Evolutionary conservation across 148 eudicot genomes (phyloP), one percentile per base, ranked within the genome.

Genomic region (Linanthus parryae): DNA sequence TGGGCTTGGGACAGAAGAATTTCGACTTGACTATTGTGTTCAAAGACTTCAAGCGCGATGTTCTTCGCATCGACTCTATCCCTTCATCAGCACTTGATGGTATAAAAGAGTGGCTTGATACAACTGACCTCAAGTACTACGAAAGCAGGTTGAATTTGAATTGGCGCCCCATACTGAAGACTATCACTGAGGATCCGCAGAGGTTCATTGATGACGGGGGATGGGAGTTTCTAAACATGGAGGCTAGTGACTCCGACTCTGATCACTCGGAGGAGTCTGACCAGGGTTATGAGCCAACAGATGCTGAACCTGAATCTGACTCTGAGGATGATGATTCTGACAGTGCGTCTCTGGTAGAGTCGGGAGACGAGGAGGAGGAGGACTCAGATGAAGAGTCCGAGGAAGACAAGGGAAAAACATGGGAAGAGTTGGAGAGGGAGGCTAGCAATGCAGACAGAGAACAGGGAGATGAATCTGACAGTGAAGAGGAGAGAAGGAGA

Each of bases 381-480:
- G 95, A 76, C n/a, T 63, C 73, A 0, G 98, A 81, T 9, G 84
- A 63, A 14, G 86, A 68, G 1, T 63, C 66, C 1, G 95, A 83
- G 67, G 98, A 91, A 52, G 95, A 86, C 54, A 66, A 79, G 55
- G 97, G 98, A 3, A 83, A 76, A 65, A 79, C 90, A 1, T 87
- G 98, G 98, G 98, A 87, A 29, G 96, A 92, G 78, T 66, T 92
- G 54, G 98, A 92, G 73, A 79, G 87, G 70, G 98, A 92, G 75
- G 98, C 98, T 17, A 84, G 72, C 62, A 83, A 87, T 53, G 96
- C 96, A 7, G 98, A 92, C 40, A 68, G 80, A 43, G 94, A 84
- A 72, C 73, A 82, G 20, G 98, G 94, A 23, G 75, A 52, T 28
- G 98, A 92, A 43, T 84, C 89, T 4, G 98, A 92, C 63, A 87